A percentile compares a stretch with the other conserved stretches of the same genome.
phyloP scores from a whole-genome alignment of 1,284 basidiomycete genomes.

The Entoloma clypeatum region DNA sequence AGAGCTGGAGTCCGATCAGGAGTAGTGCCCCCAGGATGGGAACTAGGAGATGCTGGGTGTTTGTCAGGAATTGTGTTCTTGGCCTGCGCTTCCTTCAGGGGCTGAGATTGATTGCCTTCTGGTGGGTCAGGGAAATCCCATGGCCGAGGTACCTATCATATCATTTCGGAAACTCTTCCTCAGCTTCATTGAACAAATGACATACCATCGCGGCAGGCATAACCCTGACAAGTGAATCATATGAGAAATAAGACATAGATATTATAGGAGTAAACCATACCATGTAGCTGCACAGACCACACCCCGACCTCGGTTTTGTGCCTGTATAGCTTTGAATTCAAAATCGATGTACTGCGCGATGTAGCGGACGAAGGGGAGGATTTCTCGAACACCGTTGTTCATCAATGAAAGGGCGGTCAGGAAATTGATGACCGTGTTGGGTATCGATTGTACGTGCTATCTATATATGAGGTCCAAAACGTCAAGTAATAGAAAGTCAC shows the following conservation, averaged over 20 bases:
- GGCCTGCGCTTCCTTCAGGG: no score
- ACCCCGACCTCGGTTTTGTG: constrained; percentile 63
- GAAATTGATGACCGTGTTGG: constrained; percentile 63
- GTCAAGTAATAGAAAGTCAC: constrained; percentile 21
- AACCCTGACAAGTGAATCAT: constrained; percentile 42
- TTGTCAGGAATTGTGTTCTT: no score
- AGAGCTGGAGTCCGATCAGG: no score
- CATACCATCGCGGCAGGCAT: constrained; percentile 68
- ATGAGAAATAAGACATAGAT: constrained; percentile 5
- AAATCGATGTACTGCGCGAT: constrained; percentile 71
- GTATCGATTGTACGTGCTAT: constrained; percentile 58
- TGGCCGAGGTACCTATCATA: constrained; percentile 51
- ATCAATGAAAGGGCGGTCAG: constrained; percentile 65
- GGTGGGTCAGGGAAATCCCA: constrained; percentile 65
- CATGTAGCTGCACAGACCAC: constrained; percentile 83
- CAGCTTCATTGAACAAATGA: background rate
- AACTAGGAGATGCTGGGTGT: no score
- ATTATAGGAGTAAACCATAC: constrained; percentile 33
- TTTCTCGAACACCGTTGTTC: constrained; percentile 68
- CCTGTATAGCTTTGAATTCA: constrained; percentile 63
- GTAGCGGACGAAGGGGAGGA: constrained; percentile 76
- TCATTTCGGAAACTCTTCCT: constrained; percentile 2
- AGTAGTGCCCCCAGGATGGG: no score
- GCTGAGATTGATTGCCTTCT: constrained; percentile 15
- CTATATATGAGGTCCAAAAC: background rate